Conservation (phyloP, 495 filamentous ascomycete genomes). For the Beverwykella pulmonaria region DNA sequence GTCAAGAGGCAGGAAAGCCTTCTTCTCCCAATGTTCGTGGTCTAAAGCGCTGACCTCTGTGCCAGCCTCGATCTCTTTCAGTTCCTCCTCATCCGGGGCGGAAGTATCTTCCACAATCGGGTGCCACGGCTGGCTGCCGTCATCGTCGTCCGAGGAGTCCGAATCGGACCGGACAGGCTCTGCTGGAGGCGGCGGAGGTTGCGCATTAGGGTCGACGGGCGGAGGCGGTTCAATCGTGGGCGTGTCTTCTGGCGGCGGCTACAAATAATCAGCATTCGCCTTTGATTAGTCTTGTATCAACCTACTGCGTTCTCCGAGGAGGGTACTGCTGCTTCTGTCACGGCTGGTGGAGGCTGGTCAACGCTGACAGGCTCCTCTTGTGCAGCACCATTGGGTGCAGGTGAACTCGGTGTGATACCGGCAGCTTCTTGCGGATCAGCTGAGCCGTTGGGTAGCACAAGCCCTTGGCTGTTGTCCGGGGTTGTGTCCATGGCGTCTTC, state of each 20-base stretch:
- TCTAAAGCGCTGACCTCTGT: constrained; percentile 60
- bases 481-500: constrained; percentile 41
- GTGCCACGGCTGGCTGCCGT: constrained; percentile 40
- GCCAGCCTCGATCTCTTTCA: constrained; percentile 59
- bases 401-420: constrained; percentile 11
- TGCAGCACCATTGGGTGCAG: constrained; percentile 15
- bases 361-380: constrained; percentile 10
- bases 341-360: constrained; percentile 16
- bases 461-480: constrained; percentile 28
- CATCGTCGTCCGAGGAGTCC: constrained; percentile 41
- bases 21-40: constrained; percentile 62
- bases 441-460: constrained; percentile 30
- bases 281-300: background rate
- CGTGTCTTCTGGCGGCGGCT: constrained; percentile 16
- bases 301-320: constrained; percentile 5
- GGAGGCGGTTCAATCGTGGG: constrained; percentile 14
- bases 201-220: constrained; percentile 10
- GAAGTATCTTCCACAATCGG: constrained; percentile 56
- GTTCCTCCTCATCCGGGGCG: constrained; percentile 60
- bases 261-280: background rate
- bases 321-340: background rate
- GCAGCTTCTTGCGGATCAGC: constrained; percentile 19
- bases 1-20: constrained; percentile 60
- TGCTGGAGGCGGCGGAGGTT: constrained; percentile 27
- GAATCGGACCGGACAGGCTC: constrained; percentile 31